These are phyloP conservation scores for Clavulina sp. DNA, from an alignment of 768 basidiomycete species.

Conservation along the genomic window DNA sequence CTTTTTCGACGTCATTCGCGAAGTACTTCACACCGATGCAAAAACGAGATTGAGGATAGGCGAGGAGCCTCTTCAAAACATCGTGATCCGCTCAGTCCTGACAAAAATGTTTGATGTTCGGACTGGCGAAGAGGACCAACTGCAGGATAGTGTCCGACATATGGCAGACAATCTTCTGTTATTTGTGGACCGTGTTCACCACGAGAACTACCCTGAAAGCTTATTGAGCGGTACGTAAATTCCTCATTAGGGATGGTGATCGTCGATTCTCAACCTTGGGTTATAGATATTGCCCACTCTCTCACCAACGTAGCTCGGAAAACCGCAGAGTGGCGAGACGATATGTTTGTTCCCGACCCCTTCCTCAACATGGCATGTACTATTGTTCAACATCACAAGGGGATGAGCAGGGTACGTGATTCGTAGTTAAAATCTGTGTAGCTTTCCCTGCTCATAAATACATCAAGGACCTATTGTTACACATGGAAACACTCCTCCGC, in stretches of 20 bases:
- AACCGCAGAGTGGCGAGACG: slow-evolving; percentile 35
- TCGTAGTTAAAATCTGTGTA: not conserved
- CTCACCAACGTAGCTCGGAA: slow-evolving; percentile 37
- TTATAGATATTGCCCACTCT: slow-evolving; percentile 39
- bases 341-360: slow-evolving; percentile 36
- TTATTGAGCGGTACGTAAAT: slow-evolving; percentile 37
- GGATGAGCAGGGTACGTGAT: slow-evolving; percentile 30
- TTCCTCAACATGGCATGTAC: slow-evolving; percentile 33
- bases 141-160: not conserved
- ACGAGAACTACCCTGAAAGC: slow-evolving; percentile 31
- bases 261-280: not conserved
- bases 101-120: slow-evolving; percentile 33
- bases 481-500: slow-evolving; percentile 44
- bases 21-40: slow-evolving; percentile 15
- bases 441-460: not conserved
- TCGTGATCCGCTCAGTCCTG: slow-evolving; percentile 39
- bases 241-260: not conserved
- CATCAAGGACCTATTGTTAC: slow-evolving; percentile 37
- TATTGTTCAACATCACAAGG: slow-evolving; percentile 43
- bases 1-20: slow-evolving; percentile 3
- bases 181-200: slow-evolving; percentile 42
- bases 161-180: slow-evolving; percentile 30
- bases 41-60: too few species aligned
- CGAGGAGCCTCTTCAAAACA: slow-evolving; percentile 23
- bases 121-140: slow-evolving; percentile 23